These are phyloP conservation scores for Ajuga reptans DNA, from an alignment of 305 asterid genomes.

Conservation along the genomic window DNA sequence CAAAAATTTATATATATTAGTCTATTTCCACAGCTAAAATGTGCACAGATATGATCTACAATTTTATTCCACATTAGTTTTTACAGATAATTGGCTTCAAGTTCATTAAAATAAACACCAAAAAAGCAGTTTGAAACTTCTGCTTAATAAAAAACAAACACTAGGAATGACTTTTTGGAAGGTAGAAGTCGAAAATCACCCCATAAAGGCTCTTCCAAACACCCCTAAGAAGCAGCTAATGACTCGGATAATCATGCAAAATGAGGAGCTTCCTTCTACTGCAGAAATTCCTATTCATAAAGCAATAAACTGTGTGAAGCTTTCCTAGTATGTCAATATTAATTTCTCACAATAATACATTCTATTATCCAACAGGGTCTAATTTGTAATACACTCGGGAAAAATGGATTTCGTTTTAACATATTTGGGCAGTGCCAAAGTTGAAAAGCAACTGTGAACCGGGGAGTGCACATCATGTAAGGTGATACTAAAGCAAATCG, in stretches of 20 bases:
- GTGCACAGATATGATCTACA: too few relatives aligned
- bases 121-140: too few relatives aligned
- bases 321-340: neutral
- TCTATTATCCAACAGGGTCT: neutral
- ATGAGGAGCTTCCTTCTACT: neutral
- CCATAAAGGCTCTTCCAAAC: neutral
- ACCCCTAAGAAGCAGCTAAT: too few relatives aligned
- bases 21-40: too few relatives aligned
- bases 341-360: neutral
- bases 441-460: neutral
- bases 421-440: neutral
- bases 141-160: too few relatives aligned
- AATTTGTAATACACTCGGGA: neutral
- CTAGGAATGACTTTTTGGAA: too few relatives aligned
- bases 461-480: neutral
- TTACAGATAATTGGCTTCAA: too few relatives aligned
- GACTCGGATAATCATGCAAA: too few relatives aligned
- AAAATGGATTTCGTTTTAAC: neutral
- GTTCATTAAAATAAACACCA: too few relatives aligned
- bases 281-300: neutral
- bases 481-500: constrained; percentile 17
- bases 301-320: neutral
- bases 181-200: too few relatives aligned
- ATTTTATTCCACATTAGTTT: too few relatives aligned
- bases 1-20: too few relatives aligned